phyloP scores from a whole-genome alignment of 768 basidiomycete genomes.

The Agrocybe pediades region DNA sequence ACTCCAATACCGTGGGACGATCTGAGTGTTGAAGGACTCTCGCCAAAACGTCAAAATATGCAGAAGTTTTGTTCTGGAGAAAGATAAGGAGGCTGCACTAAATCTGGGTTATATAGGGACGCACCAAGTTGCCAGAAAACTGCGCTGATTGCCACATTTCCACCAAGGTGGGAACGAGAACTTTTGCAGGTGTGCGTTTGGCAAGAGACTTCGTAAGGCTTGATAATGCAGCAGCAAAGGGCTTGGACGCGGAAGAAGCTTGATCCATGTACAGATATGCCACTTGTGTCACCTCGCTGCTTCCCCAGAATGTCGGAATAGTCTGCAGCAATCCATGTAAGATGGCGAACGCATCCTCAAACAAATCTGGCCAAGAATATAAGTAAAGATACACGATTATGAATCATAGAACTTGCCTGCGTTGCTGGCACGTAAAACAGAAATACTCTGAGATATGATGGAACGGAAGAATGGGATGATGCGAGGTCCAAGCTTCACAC shows the following conservation, averaged over 20 bases:
- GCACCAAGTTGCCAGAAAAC: constrained; percentile 36
- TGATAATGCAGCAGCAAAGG: constrained; percentile 35
- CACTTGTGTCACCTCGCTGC: constrained; percentile 56
- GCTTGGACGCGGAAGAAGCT: constrained; percentile 30
- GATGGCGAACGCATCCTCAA: constrained; percentile 41
- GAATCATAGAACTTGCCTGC: constrained; percentile 28
- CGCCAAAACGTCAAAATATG: constrained; percentile 72
- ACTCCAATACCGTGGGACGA: constrained; percentile 62
- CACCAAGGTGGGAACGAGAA: constrained; percentile 65
- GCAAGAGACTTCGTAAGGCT: constrained; percentile 63
- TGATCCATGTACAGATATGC: constrained; percentile 58
- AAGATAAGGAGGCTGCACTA: too few species aligned
- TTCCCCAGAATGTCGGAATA: constrained; percentile 84
- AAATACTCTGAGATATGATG: constrained; percentile 60
- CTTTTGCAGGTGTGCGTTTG: constrained; percentile 69
- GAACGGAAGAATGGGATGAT: constrained; percentile 84
- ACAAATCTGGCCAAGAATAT: constrained; percentile 26
- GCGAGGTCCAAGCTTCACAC: constrained; percentile 79
- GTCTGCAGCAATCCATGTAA: constrained; percentile 71
- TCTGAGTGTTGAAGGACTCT: constrained; percentile 65
- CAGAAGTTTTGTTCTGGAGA: constrained; percentile 35
- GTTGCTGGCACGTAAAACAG: constrained; percentile 44
- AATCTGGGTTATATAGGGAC: constrained; percentile 6
- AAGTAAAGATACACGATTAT: constrained; percentile 2
- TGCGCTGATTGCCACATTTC: constrained; percentile 52